Percentiles rank a stretch among this genome's conserved stretches.
These are phyloP conservation scores for Choanephora cucurbitarum DNA, from an alignment of 371 early-diverging fungal species.

Conservation along the genomic window DNA sequence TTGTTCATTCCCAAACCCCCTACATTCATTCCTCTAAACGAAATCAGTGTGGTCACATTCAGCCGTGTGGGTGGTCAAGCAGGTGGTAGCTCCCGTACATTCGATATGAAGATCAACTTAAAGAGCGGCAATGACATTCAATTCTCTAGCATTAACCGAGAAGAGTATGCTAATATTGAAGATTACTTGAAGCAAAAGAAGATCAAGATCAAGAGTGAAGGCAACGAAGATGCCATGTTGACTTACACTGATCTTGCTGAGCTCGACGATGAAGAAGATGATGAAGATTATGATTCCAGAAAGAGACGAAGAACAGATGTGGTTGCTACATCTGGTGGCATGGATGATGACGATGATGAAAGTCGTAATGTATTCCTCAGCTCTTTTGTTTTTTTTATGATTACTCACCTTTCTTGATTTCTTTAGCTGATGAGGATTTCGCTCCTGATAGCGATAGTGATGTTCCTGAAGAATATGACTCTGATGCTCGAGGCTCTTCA, in stretches of 20 bases:
- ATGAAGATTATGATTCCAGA: constrained; percentile 39
- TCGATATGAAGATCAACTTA: constrained; percentile 93
- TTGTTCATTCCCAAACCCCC: constrained; percentile 97
- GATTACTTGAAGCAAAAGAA: constrained; percentile 81
- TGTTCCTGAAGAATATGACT: constrained; percentile 90
- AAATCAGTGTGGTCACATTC: constrained; percentile 92
- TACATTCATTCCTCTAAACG: constrained; percentile 82
- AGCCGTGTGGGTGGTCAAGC: constrained; percentile 74
- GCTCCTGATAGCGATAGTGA: constrained; percentile 83
- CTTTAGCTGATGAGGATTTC: constrained; percentile 87
- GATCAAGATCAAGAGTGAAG: constrained; percentile 80
- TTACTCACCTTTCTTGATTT: constrained; percentile 7
- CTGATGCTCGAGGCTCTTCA: constrained; percentile 58
- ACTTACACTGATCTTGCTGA: constrained; percentile 64
- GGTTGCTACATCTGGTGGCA: constrained; percentile 37
- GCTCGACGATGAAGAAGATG: constrained; percentile 52
- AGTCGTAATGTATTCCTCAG: constrained; percentile 45
- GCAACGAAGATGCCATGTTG: constrained; percentile 62
- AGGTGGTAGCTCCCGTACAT: constrained; percentile 76
- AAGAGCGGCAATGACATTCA: constrained; percentile 75
- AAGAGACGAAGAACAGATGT: constrained; percentile 51
- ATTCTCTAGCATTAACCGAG: constrained; percentile 88
- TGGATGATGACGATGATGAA: constrained; percentile 66
- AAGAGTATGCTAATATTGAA: constrained; percentile 86
- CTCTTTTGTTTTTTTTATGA: constrained; percentile 2